These are phyloP conservation scores for Globisporangium takayamanum DNA, from an alignment of 352 stramenopile species.

Conservation along the genomic window DNA sequence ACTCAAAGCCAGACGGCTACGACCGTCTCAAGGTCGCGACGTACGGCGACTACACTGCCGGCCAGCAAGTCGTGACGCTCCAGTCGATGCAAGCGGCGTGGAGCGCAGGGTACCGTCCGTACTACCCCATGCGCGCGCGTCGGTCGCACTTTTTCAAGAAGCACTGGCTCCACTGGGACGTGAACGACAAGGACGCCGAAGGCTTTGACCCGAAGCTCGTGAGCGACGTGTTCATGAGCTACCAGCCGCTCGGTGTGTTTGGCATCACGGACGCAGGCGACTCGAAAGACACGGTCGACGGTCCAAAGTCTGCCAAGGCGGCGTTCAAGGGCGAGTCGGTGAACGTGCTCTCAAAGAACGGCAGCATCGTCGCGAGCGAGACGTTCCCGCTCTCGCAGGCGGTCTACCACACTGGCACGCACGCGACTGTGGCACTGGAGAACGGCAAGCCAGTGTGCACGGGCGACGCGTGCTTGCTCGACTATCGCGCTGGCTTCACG, in stretches of 20 bases:
- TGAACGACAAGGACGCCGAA: conserved; percentile 25
- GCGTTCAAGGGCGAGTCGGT: conserved; percentile 19
- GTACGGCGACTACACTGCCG: conserved; percentile 29
- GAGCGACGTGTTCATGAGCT: conserved; percentile 35
- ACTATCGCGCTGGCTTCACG: conserved; percentile 37
- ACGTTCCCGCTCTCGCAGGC: conserved; percentile 18
- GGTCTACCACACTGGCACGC: conserved; percentile 17
- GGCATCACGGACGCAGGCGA: conserved; percentile 22
- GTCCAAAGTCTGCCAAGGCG: conserved; percentile 14
- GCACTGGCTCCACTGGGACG: conserved; percentile 55
- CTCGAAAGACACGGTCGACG: conserved; percentile 20
- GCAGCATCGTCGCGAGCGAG: conserved; percentile 13
- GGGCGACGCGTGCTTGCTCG: conserved; percentile 33
- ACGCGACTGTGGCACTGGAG: conserved; percentile 6
- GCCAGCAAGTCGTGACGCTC: conserved; percentile 25
- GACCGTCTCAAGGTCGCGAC: conserved; percentile 20
- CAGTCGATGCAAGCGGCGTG: conserved; percentile 45
- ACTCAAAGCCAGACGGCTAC: conserved; percentile 19
- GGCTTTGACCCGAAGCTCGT: conserved; percentile 34
- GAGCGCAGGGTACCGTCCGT: conserved; percentile 50
- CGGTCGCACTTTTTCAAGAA: conserved; percentile 67
- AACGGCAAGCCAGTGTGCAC: conserved; percentile 18
- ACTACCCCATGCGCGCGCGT: conserved; percentile 52
- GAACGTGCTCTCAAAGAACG: conserved; percentile 13
- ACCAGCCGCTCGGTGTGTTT: conserved; percentile 52